Conservation (phyloP, 2,329 filamentous ascomycete species). For the Knufia fluminis region DNA sequence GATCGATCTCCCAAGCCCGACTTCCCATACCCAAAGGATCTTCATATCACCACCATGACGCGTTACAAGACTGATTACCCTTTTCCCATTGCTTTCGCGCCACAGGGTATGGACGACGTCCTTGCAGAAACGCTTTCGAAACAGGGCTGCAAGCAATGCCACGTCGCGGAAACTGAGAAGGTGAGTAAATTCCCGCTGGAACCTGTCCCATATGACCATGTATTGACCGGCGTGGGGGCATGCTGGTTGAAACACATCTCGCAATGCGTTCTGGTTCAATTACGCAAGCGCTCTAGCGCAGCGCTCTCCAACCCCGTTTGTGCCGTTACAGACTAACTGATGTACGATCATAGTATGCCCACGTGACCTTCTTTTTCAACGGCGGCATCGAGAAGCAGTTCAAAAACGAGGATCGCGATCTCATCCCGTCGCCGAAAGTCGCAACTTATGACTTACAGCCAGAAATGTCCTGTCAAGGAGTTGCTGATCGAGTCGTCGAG, state of each 20-base stretch:
- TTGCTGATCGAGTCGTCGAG: constrained; percentile 83
- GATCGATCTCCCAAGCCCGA: constrained; percentile 85
- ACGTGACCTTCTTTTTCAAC: constrained; percentile 99
- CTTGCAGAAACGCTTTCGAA: constrained; percentile 92
- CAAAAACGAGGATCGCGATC: constrained; percentile 80
- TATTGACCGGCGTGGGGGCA: no score
- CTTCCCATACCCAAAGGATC: constrained; percentile 88
- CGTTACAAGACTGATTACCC: constrained; percentile 94
- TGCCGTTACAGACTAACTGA: no score
- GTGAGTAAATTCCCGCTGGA: no score
- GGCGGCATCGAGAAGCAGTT: constrained; percentile 96
- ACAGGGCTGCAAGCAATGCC: constrained; percentile 82
- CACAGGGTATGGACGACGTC: constrained; percentile 96
- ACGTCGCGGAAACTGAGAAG: constrained; percentile 98
- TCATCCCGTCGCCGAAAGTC: constrained; percentile 91
- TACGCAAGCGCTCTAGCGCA: no score
- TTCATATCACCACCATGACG: constrained; percentile 87
- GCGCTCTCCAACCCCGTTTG: no score
- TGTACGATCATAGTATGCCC: no score
- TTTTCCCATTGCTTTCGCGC: constrained; percentile 85
- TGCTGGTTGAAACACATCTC: no score
- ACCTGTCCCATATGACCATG: no score
- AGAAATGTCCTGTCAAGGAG: constrained; percentile 87
- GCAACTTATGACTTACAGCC: constrained; percentile 91
- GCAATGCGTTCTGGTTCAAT: no score